Evolutionary conservation across 371 early-diverging fungal species (phyloP), one percentile per base, ranked within the genome.

Genomic region (Actinomortierella wolfii): DNA sequence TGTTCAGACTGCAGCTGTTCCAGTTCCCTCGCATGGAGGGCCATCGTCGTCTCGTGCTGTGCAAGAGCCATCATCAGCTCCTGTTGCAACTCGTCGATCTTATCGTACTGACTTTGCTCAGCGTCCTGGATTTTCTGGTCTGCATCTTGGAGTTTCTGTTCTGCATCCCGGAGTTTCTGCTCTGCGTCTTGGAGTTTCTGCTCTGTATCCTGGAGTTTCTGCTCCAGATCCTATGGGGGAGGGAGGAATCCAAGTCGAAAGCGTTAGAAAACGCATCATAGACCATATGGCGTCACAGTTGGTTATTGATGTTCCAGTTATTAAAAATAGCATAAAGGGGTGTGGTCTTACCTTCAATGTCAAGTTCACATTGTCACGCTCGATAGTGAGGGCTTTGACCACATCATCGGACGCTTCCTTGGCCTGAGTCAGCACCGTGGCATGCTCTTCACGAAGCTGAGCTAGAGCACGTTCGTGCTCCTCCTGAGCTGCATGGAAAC

Each of bases 281-380:
- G 40, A 49, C 45, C 15, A 17, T 34, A 25, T 17, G 11, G 26
- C 8, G 34, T 24, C 34, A 25, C 8, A 49, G 24, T 8, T 49
- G 8, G 34, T 34, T 49, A 34, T 49, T 49, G 26, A 49, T 25
- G 15, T 49, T 24, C 11, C 8, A 11, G 15, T 25, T 14, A 26
- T 53, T 59, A 24, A n/a, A n/a, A n/a, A n/a, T n/a, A n/a, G n/a
- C n/a, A n/a, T n/a, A n/a, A n/a, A n/a, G n/a, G n/a, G n/a, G n/a
- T n/a, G n/a, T n/a, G n/a, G n/a, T n/a, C 13, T 24, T 67, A 62
- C 68, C 64, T 65, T 64, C 44, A 63, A 42, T 3, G 59, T 58
- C 21, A 54, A 59, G 2, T 56, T 23, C 7, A 51, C 53, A 17
- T 57, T 39, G 13, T 77, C 74, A 26, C 61, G 47, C 53, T 74